Conservation (phyloP, 2,329 filamentous ascomycete species). For the Hymenotorrendiella dingleyae region DNA sequence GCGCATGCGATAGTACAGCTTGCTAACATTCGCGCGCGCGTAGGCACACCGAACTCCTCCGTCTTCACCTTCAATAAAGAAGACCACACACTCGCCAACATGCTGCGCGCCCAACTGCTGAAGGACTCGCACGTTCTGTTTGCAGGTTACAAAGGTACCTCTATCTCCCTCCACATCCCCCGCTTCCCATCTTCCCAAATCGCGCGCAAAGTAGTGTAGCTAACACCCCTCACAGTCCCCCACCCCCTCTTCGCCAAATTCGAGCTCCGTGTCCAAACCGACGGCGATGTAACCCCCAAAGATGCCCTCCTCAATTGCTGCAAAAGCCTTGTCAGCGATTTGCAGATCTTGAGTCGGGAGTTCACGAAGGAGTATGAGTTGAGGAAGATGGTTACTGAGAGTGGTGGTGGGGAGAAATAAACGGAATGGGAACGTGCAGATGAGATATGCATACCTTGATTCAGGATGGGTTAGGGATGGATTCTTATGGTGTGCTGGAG, state of each 20-base stretch:
- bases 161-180: conserved; percentile 35
- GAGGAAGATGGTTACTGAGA: conserved; percentile 67
- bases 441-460: too few species aligned
- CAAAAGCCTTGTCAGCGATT: conserved; percentile 74
- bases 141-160: conserved; percentile 80
- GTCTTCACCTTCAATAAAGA: conserved; percentile 96
- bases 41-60: conserved; percentile 88
- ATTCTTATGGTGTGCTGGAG: too few species aligned
- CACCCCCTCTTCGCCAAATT: conserved; percentile 45
- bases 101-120: conserved; percentile 80
- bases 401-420: conserved; percentile 6
- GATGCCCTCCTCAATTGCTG: conserved; percentile 78
- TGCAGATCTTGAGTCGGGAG: conserved; percentile 74
- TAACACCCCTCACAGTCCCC: conserved; percentile 26
- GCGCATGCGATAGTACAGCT: too few species aligned
- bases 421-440: too few species aligned
- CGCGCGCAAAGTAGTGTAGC: not conserved
- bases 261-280: conserved; percentile 81
- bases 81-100: conserved; percentile 90
- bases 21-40: not conserved
- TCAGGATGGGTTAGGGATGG: too few species aligned
- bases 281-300: conserved; percentile 81
- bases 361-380: conserved; percentile 92
- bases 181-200: too few species aligned
- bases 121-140: conserved; percentile 80